These are phyloP conservation scores for Tieghemiomyces parasiticus DNA, from an alignment of 192 early-diverging fungal genomes.

Conservation along the genomic window DNA sequence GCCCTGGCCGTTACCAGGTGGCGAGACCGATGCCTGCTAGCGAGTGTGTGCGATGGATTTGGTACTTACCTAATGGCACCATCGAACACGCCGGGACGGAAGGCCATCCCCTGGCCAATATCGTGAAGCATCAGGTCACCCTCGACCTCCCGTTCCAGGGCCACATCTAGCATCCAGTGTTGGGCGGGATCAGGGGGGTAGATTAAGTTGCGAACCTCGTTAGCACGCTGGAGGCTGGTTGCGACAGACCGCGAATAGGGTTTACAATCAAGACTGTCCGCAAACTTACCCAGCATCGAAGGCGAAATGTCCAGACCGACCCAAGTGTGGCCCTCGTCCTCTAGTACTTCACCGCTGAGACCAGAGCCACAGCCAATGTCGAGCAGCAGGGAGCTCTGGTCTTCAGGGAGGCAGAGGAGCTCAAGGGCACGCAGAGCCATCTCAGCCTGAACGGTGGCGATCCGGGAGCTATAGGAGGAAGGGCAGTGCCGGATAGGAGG, in stretches of 20 bases:
- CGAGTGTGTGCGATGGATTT: no score
- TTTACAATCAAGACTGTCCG: no score
- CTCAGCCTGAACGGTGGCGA: constrained; percentile 84
- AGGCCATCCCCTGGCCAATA: constrained; percentile 87
- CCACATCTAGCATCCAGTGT: no score
- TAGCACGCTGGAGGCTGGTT: no score
- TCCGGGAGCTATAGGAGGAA: constrained; percentile 87
- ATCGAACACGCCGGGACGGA: constrained; percentile 92
- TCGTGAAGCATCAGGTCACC: constrained; percentile 95
- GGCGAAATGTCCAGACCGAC: constrained; percentile 92
- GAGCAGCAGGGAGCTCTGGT: constrained; percentile 57
- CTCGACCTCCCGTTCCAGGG: constrained; percentile 77
- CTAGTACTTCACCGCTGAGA: constrained; percentile 84
- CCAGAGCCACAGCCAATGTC: constrained; percentile 98
- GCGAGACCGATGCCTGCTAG: no score
- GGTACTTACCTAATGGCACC: no score
- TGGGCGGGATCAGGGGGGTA: no score
- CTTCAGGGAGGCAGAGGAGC: constrained; percentile 66
- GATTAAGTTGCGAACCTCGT: no score
- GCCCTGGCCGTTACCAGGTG: no score
- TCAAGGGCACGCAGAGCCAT: constrained; percentile 88
- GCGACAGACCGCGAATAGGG: no score
- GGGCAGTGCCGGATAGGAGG: neutral
- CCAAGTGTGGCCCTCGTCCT: constrained; percentile 94
- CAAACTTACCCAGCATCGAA: constrained; percentile 87